Conservation (phyloP, 805 yeast genomes). For the Candida anglica region DNA sequence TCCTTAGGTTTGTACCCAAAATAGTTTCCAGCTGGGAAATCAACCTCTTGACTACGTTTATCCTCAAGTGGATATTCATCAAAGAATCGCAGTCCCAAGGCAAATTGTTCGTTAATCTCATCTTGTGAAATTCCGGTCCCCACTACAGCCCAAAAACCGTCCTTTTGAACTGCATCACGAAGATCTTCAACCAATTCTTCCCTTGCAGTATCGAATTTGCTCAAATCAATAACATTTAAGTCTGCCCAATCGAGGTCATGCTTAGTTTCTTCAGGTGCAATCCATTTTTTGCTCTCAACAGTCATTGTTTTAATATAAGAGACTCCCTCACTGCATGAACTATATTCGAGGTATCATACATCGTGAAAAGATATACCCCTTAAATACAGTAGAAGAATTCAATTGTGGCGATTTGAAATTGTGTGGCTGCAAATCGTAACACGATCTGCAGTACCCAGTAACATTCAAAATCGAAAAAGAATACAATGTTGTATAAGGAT, state of each 20-base stretch:
- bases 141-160: slow-evolving; percentile 29
- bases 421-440: no score
- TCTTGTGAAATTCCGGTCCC: slow-evolving; percentile 21
- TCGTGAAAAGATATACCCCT: no score
- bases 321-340: no score
- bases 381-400: no score
- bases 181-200: slow-evolving; percentile 22
- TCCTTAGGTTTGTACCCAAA: slow-evolving; percentile 30
- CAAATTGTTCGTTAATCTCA: slow-evolving; percentile 21
- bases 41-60: slow-evolving; percentile 18
- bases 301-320: no score
- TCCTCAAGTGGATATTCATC: slow-evolving; percentile 23
- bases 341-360: no score
- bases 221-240: slow-evolving; percentile 21
- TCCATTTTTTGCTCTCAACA: no score
- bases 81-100: slow-evolving; percentile 24
- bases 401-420: no score
- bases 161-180: slow-evolving; percentile 21
- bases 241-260: slow-evolving; percentile 29
- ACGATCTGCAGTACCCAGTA: no score
- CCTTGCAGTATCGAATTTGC: slow-evolving; percentile 23
- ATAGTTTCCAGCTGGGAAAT: slow-evolving; percentile 25
- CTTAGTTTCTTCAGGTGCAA: slow-evolving; percentile 20
- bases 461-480: no score
- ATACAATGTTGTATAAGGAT: no score